Evolutionary conservation across 805 yeast species (phyloP), one percentile per base, ranked within the genome.

Genomic region (Huiozyma naganishii): DNA sequence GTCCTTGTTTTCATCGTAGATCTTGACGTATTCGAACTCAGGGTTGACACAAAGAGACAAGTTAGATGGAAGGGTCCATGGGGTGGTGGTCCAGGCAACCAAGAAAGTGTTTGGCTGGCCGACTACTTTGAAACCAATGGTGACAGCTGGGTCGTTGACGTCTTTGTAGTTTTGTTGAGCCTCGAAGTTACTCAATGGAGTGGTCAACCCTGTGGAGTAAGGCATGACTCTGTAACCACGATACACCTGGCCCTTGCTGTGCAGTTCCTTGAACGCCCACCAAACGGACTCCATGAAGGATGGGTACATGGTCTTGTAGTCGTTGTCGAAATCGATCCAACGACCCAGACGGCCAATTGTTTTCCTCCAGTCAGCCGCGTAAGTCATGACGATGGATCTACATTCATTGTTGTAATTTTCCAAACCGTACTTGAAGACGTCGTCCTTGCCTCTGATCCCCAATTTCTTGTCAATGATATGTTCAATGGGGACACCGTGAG

Each of bases 31-130:
- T 68, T 88, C 97, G 49, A 87, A 79, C 8, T 79, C 76, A 43
- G 96, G 94, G 69, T 92, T 77, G 38, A 92, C 97, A 59, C 95
- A 89, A 49, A 92, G 74, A 10, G 89, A 90, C 62, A 92, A 68
- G 65, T 92, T 90, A 29, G 95, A 84, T 36, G 98, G 98, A 61
- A 92, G 73, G 41, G 99, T 94, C 99, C 99, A 92, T 42, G 99
- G 99, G 27, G 99, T 92, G 48, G 99, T 92, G 38, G 99, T 92
- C 99, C 99, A 92, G 7, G 97, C 97, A 35, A 92, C 89, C 52
- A 92, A 71, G 52, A 76, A 71, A 43, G 95, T 85, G 57, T 83
- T 78, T 50, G 86, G 88, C 58, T 89, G 94, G 49, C 78, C 84
- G 30, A 74, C 69, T 45, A 85, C 70, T 50, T 85, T 84, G 74